Base-by-base conservation (phyloP, 495 filamentous ascomycete genomes). In the Xylaria intraflava region DNA sequence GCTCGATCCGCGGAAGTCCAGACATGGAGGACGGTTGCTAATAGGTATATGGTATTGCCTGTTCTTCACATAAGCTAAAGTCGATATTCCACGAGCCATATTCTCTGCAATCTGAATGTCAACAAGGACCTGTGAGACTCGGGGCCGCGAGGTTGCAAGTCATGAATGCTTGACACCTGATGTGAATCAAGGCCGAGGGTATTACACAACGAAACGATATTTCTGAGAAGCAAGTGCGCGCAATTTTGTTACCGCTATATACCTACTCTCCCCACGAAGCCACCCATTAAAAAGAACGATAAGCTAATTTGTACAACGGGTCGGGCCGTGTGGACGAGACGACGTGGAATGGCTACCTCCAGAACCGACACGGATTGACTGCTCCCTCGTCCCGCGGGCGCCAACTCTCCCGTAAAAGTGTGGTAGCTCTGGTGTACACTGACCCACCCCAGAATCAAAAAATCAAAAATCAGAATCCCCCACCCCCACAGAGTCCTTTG, bases 281-380 rank as follows among this genome's bases (percentile, higher is more conserved):
- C 22, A 6, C 50, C 49, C 30, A 53, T 16, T 43, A 20, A 36
- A 52, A 35, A 20, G 31, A 46, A 45, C 14, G 23, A 29, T 29
- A 39, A 46, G 30, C 42, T 46, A 46, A 29, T 46, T 53, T 53
- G 50, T 53, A 53, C 50, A 53, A 30, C 44, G 27, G 33, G 46
- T 41, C 30, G 31, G 11, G 31, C 31, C 31, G 31, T 33, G 31
- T 33, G 14, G 31, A 33, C 31, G 10, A 12, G 10, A 33, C 14
- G n/a, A n/a, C n/a, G n/a, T n/a, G 31, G 14, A 33, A 2, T 12
- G 8, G 35, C 8, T 38, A 2, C 2, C n/a, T 9, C 16, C 35
- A 2, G n/a, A 5, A 33, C 14, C 29, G n/a, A 29, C 40, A 40
- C 10, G 11, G 51, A 16, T 10, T 17, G 33, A 23, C 24, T 45